A percentile compares a stretch with the other conserved stretches of the same genome.
phyloP scores from a whole-genome alignment of 176 grass and related monocot genomes.

The Aegilops bicornis region DNA sequence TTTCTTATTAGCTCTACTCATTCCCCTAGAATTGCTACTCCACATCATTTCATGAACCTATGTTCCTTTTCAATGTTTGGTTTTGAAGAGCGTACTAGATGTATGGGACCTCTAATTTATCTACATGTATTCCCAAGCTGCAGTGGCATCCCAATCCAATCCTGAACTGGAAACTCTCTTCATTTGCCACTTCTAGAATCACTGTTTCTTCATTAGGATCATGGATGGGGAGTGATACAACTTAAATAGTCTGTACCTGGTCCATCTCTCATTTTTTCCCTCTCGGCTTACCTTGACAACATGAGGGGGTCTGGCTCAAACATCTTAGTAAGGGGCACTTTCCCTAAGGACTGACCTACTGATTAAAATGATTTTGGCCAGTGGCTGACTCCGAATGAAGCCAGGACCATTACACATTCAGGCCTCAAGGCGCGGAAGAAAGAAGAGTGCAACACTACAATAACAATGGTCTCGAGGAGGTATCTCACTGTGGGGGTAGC shows the following conservation, averaged over 20 bases:
- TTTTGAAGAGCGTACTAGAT: too few species aligned
- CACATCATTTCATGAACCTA: too few species aligned
- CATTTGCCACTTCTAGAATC: too few species aligned
- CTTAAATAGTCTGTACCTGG: not conserved
- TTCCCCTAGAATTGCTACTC: too few species aligned
- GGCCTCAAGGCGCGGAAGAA: constrained; percentile 13
- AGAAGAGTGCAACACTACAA: not conserved
- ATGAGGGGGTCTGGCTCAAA: constrained; percentile 42
- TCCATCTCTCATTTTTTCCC: constrained; percentile 43
- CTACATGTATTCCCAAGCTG: too few species aligned
- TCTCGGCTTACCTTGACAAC: constrained; percentile 52
- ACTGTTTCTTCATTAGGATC: not conserved
- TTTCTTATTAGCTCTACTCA: too few species aligned
- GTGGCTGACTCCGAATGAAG: constrained; percentile 48
- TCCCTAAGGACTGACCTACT: constrained; percentile 45
- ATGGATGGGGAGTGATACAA: constrained; percentile 43
- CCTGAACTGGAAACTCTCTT: too few species aligned
- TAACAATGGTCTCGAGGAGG: not conserved
- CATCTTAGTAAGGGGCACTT: constrained; percentile 54
- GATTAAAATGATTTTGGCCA: constrained; percentile 30
- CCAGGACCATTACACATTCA: constrained; percentile 32
- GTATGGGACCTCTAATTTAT: too few species aligned
- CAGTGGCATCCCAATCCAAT: too few species aligned
- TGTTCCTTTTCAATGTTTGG: too few species aligned
- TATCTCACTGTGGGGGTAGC: too few species aligned